Conservation (phyloP, 1,284 basidiomycete genomes). For the Moniliophthora roreri region DNA sequence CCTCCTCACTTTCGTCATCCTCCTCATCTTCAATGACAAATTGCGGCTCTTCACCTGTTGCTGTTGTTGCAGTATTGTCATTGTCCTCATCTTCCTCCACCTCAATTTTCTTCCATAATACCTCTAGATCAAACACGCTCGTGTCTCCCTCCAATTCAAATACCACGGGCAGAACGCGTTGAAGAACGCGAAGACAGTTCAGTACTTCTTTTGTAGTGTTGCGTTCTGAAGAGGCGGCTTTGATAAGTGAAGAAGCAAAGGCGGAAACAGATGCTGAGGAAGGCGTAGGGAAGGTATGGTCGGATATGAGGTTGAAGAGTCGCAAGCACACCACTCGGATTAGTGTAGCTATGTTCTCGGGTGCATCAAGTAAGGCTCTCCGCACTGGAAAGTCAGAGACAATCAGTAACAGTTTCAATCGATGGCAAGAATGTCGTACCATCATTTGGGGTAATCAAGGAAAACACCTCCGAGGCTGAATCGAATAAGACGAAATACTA, state of each 20-base stretch:
- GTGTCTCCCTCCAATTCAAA: slow-evolving; percentile 81
- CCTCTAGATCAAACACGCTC: slow-evolving; percentile 65
- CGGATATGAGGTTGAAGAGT: slow-evolving; percentile 79
- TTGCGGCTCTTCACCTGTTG: slow-evolving; percentile 44
- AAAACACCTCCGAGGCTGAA: slow-evolving; percentile 85
- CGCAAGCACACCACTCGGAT: slow-evolving; percentile 73
- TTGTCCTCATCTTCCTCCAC: slow-evolving; percentile 37
- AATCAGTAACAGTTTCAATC: slow-evolving; percentile 1
- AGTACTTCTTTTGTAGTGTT: slow-evolving; percentile 82
- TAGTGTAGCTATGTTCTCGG: slow-evolving; percentile 83
- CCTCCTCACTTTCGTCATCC: slow-evolving; percentile 65
- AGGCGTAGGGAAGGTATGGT: slow-evolving; percentile 78
- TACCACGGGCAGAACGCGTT: slow-evolving; percentile 83
- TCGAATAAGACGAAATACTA: slow-evolving; percentile 86
- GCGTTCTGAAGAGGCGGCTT: slow-evolving; percentile 50
- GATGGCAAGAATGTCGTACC: slow-evolving; percentile 47
- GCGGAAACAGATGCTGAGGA: slow-evolving; percentile 57
- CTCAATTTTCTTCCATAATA: slow-evolving; percentile 70
- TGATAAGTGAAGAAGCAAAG: slow-evolving; percentile 69
- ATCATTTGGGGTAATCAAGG: slow-evolving; percentile 83
- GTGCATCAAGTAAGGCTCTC: slow-evolving; percentile 76
- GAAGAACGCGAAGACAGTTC: slow-evolving; percentile 85
- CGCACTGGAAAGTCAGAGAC: slow-evolving; percentile 53
- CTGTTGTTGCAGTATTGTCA: slow-evolving; percentile 23
- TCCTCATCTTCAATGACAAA: slow-evolving; percentile 86